Evolutionary conservation across 768 basidiomycete genomes (phyloP), one percentile per base, ranked within the genome.

Genomic region (Xerocomus brunneocitrinus): DNA sequence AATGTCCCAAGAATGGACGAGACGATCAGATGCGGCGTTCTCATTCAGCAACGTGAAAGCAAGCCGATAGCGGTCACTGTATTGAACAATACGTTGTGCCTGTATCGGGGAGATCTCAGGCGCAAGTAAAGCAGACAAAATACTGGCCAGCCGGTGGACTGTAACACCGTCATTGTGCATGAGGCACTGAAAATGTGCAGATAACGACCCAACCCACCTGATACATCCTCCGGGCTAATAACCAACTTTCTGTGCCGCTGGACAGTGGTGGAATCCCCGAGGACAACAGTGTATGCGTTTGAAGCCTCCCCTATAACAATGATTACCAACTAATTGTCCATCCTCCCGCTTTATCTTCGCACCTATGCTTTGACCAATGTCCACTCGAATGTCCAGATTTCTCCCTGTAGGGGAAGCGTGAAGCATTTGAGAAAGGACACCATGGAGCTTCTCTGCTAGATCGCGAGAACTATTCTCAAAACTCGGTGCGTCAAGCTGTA

Each of bases 1-100:
- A 13, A 95, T 76, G 41, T 94, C 84, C 95, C 95, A 98, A 6
- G 78, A 73, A 30, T 75, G 55, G 16, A 84, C 76, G 25, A 76
- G 74, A 22, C 74, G 75, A 6, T 87, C 87, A 12, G 78, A 76
- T 2, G 87, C 73, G 4, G 88, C 81, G 65, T 98, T 89, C 71
- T 98, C 92, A 64, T 98, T 95, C 48, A 99, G 72, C 7, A 99
- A 74, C 13, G 89, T 90, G 73, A 98, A 97, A n/a, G 91, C 83
- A 13, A 98, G 79, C 40, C 92, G 86, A 68, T 91, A 90, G 42
- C 82, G 82, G 5, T 83, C 79, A 12, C 94, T 79, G 67, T 91
- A 98, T 68, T 89, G 90, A 36, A 83, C 80, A 19, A 82, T 73
- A 34, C 80, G 71, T 28, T 79, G 73, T 27, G 76, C 74, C 49